Base-by-base conservation (phyloP, 2,329 filamentous ascomycete species). In the Fusarium cyanostomum region DNA sequence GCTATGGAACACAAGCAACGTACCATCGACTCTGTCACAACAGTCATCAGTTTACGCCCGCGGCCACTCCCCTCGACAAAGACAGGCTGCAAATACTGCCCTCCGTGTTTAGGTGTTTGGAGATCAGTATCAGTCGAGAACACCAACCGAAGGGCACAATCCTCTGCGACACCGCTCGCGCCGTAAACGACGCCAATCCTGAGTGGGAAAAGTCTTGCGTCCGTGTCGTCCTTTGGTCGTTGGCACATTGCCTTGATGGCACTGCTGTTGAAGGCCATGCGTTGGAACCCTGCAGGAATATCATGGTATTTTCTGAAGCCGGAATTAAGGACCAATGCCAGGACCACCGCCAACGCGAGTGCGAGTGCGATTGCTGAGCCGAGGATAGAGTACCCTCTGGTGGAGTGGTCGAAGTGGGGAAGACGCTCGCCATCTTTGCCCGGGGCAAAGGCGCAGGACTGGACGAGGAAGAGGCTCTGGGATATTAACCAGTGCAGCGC, bases 381-480 rank as follows among this genome's bases (percentile, higher is more conserved):
- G 18, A 39, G 37, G 16, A 21, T 12, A 4, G 37, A 39, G 37
- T 39, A 39, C 7, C 15, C 15, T 39, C 37, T 39, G 13, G 37
- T 39, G 8, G 37, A 39, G 11, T 21, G 7, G 9, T 39, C 37
- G 13, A 21, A 21, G 15, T 15, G 8, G 11, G 37, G 37, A 10
- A 39, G 37, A 18, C 16, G 37, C 16, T 39, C n/a, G 8, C 37
- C 37, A 21, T 39, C 16, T 21, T 18, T 18, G 8, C 37, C 37
- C 6, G 37, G 4, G 18, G 5, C 21, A 7, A 24, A 24, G 16
- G 16, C 37, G 8, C 15, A 10, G 15, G 37, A 8, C 8, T 21
- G 37, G 12, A 31, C 35, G 8, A 44, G 24, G 28, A 50, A 56
- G 8, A 56, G 37, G 38, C 52, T 56, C 35, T 44, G 52, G 2